A percentile compares a stretch with the other conserved stretches of the same genome.
These are phyloP conservation scores for Paxillus ammoniavirescens DNA, from an alignment of 768 basidiomycete genomes.

Conservation along the genomic window DNA sequence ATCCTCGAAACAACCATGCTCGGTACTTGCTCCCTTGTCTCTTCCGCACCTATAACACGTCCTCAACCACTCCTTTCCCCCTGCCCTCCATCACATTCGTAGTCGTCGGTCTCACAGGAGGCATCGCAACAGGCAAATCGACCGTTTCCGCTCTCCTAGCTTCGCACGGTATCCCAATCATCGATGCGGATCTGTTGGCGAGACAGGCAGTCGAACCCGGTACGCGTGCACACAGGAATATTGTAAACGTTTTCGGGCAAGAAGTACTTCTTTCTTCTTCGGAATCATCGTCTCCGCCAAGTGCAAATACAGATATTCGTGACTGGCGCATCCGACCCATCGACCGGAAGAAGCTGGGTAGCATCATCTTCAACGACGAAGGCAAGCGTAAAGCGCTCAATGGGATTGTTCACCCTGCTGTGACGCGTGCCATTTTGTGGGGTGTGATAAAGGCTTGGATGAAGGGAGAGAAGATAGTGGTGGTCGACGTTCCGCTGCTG, in stretches of 20 bases:
- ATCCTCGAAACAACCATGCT: no score
- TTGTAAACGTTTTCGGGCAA: slow-evolving; percentile 69
- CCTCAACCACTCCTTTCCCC: not conserved
- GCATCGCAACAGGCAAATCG: slow-evolving; percentile 96
- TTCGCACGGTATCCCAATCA: slow-evolving; percentile 67
- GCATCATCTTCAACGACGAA: slow-evolving; percentile 80
- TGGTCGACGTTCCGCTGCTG: slow-evolving; percentile 89
- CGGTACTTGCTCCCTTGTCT: no score
- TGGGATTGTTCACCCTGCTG: slow-evolving; percentile 86
- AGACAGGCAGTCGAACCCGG: slow-evolving; percentile 85
- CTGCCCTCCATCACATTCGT: not conserved
- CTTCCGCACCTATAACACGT: not conserved
- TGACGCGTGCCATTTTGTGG: slow-evolving; percentile 75
- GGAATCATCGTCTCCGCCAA: not conserved
- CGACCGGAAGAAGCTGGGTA: slow-evolving; percentile 80
- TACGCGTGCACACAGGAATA: slow-evolving; percentile 64
- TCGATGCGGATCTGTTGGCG: slow-evolving; percentile 92
- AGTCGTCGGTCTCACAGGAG: slow-evolving; percentile 96
- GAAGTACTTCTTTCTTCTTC: slow-evolving; percentile 50
- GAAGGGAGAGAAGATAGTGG: slow-evolving; percentile 70
- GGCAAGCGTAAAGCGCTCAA: slow-evolving; percentile 73
- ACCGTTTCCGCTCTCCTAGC: slow-evolving; percentile 79
- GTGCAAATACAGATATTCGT: not conserved
- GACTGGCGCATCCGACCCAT: slow-evolving; percentile 57
- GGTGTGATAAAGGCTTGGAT: slow-evolving; percentile 71